Percentiles rank a stretch among this genome's conserved stretches.
Evolutionary conservation across 306 rosid species (phyloP).

Genomic region (Begonia peltatifolia): DNA sequence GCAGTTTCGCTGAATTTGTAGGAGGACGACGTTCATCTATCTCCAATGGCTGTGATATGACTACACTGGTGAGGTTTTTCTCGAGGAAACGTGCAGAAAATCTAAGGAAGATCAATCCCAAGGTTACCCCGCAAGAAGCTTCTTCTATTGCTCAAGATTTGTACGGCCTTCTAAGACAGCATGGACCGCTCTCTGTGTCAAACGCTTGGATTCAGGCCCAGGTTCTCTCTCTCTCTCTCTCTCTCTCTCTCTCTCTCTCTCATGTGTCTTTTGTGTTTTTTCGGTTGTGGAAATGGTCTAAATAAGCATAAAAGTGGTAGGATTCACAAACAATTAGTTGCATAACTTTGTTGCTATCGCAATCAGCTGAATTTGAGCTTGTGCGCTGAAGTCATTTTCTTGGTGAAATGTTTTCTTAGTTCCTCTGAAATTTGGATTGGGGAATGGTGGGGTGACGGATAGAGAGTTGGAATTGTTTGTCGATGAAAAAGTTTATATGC

Average conservation of each 20-base stretch:
- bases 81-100: slow-evolving; percentile 34
- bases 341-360: too few relatives aligned
- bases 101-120: slow-evolving; percentile 36
- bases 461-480: too few relatives aligned
- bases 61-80: slow-evolving; percentile 23
- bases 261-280: too few relatives aligned
- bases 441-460: too few relatives aligned
- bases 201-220: slow-evolving; percentile 33
- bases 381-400: too few relatives aligned
- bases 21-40: slow-evolving; percentile 1
- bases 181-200: slow-evolving; percentile 32
- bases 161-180: slow-evolving; percentile 24
- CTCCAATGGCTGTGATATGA: neutral
- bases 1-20: neutral
- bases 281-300: too few relatives aligned
- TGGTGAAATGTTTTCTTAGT: too few relatives aligned
- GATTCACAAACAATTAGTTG: too few relatives aligned
- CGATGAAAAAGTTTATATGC: too few relatives aligned
- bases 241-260: neutral
- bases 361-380: too few relatives aligned
- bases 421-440: too few relatives aligned
- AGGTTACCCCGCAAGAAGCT: slow-evolving; percentile 30
- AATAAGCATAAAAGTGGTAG: too few relatives aligned
- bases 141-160: slow-evolving; percentile 28
- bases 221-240: slow-evolving; percentile 7